Conservation (phyloP, 257 asterid genomes). For the Solanum phureja region DNA sequence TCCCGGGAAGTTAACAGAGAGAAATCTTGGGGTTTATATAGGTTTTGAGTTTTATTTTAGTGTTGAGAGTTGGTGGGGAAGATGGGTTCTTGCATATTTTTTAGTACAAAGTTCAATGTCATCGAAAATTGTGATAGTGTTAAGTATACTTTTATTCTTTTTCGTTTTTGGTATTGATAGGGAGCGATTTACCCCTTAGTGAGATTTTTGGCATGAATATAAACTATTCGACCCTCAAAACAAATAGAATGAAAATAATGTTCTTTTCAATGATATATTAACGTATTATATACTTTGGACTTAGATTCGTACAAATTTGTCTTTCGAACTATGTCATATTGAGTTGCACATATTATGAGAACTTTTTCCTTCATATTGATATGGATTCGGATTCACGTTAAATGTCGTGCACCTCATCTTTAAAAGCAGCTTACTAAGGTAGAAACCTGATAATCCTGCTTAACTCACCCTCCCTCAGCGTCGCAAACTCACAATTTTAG, state of each 20-base stretch:
- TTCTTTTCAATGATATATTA: neutral
- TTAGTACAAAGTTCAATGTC: no score
- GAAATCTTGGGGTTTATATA: neutral
- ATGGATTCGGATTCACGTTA: neutral
- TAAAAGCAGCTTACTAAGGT: neutral
- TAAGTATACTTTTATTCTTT: no score
- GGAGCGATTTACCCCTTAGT: fast-evolving
- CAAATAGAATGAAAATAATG: neutral
- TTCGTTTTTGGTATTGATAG: neutral
- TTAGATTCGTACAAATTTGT: neutral
- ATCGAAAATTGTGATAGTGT: no score
- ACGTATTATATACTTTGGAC: neutral
- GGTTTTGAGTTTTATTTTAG: neutral
- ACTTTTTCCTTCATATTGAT: neutral
- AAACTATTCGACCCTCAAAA: neutral
- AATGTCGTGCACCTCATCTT: neutral
- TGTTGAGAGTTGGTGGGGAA: neutral
- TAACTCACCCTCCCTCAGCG: neutral
- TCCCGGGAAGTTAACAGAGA: neutral
- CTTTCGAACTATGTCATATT: neutral
- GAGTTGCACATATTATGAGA: neutral
- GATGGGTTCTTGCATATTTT: neutral
- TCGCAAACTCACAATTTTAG: neutral
- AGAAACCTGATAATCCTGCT: neutral
- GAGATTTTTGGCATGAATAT: neutral